Evolutionary conservation across 2,329 filamentous ascomycete genomes (phyloP), one percentile per base, ranked within the genome.

Genomic region (Phoma sp.): DNA sequence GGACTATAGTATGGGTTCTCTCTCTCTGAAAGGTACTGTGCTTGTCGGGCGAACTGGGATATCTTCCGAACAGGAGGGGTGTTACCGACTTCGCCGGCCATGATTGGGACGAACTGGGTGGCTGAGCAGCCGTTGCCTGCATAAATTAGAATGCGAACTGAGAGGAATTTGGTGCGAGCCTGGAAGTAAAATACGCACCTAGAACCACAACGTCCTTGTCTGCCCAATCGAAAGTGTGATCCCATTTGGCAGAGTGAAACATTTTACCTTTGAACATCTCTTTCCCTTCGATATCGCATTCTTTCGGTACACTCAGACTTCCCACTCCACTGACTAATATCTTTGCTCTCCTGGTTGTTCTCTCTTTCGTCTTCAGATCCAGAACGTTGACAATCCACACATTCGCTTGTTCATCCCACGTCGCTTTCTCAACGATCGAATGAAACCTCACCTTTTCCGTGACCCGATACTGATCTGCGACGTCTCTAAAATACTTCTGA

Each of bases 221-320:
- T 13, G 58, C 77, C 66, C 86, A 79, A 69, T 78, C 85, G 71
- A 77, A 83, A 0, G 66, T 69, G 3, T 82, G 76, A 53, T 88
- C 80, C 71, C 70, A 74, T 31, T 65, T 53, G 2, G 70, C 70
- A 1, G 69, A 73, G 50, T 74, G 71, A 24, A 73, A 71, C 29
- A 72, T 43, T 19, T 57, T 65, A 7, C 70, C 71, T 33, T 78
- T 71, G 61, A 83, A 84, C 3, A 71, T 67, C 21, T 80, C 72
- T 8, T 80, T 71, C 3, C 82, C 82, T 2, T 71, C 67, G 15
- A 84, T 78, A 22, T 76, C 70, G 8, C 71, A 73, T 27, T 71
- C 65, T 44, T 72, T 69, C 2, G 70, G 70, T 1, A 74, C 66
- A n/a, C 61, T 70, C 7, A 70, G 58, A 8, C 58, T 64, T 19